These are phyloP conservation scores for Eutrema japonicum DNA, from an alignment of 345 rosid species.

Conservation along the genomic window DNA sequence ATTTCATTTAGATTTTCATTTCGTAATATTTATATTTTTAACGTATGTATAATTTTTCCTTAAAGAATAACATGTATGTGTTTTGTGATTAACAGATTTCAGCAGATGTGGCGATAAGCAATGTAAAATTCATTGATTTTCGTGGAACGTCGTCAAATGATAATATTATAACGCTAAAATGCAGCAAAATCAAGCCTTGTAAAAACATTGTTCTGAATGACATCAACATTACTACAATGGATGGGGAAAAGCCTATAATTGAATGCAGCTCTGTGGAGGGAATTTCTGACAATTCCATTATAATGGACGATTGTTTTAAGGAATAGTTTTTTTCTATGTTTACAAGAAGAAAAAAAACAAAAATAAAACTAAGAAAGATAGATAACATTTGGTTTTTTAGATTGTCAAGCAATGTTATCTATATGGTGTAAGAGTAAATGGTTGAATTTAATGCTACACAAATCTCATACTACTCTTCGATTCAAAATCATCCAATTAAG, in stretches of 20 bases:
- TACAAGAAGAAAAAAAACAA: background rate
- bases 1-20: too few species aligned
- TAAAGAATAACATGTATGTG: too few species aligned
- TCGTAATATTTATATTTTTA: too few species aligned
- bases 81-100: background rate
- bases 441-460: too few species aligned
- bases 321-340: background rate
- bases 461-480: too few species aligned
- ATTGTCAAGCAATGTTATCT: too few species aligned
- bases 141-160: conserved; percentile 10
- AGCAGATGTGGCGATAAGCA: conserved; percentile 19
- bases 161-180: background rate
- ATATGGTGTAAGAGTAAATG: too few species aligned
- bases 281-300: background rate
- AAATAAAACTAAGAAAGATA: too few species aligned
- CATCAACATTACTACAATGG: conserved; percentile 6
- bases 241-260: background rate
- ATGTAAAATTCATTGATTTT: conserved; percentile 17
- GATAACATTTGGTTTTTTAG: too few species aligned
- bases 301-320: background rate
- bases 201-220: background rate
- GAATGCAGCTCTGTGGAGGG: background rate
- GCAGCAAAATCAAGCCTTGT: conserved; percentile 21
- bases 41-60: background rate
- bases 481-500: too few species aligned